Conservation (phyloP, 306 rosid species). For the Acacia confusa region DNA sequence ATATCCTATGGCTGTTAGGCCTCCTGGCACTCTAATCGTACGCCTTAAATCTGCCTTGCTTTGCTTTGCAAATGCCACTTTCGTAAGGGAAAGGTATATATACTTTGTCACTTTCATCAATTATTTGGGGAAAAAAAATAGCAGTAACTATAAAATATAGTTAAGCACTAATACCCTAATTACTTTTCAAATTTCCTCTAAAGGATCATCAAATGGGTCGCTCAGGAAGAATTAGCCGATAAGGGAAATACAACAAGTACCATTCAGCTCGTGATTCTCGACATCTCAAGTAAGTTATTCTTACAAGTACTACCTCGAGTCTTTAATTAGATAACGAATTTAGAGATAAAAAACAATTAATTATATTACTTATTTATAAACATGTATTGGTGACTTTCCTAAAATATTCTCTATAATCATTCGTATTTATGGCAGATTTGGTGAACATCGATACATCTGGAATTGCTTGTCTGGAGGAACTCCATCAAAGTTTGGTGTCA, state of each 20-base stretch:
- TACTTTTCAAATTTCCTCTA: constrained; percentile 1
- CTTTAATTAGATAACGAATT: no score
- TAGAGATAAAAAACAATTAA: no score
- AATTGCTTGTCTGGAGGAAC: constrained; percentile 62
- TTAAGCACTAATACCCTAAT: background rate
- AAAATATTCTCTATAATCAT: no score
- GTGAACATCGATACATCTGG: constrained; percentile 79
- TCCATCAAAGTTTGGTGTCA: constrained; percentile 52
- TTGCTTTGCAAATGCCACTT: constrained; percentile 89
- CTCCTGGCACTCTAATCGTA: constrained; percentile 61
- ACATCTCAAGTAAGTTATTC: constrained; percentile 66
- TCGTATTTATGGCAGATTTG: constrained; percentile 44
- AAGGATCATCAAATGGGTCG: constrained; percentile 58
- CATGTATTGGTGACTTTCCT: no score
- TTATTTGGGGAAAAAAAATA: no score
- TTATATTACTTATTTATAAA: no score
- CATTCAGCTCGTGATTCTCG: constrained; percentile 58
- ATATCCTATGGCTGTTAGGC: constrained; percentile 75
- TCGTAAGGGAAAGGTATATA: constrained; percentile 63
- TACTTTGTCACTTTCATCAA: background rate
- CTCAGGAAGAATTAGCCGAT: constrained; percentile 39
- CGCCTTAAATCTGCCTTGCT: constrained; percentile 70
- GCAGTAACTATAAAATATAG: background rate
- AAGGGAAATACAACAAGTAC: constrained; percentile 39
- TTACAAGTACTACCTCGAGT: background rate